Base-by-base conservation (phyloP, 768 basidiomycete species). In the Panaeolus papilionaceus region DNA sequence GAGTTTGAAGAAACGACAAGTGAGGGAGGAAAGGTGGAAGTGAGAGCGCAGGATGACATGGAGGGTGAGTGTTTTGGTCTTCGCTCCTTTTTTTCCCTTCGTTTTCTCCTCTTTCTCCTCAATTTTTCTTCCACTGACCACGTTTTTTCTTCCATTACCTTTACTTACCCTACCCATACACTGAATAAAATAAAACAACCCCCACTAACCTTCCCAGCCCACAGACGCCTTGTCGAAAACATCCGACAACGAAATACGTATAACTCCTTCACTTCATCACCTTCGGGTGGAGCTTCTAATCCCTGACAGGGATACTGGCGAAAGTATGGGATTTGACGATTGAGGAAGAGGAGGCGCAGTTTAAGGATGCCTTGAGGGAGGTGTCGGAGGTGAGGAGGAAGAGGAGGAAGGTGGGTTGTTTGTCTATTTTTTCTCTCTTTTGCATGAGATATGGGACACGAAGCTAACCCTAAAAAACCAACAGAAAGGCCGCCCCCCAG, bases 291-390 rank as follows among this genome's bases (percentile, higher is more conserved):
- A 33, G 28, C 2, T 81, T 16, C 79, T 2, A 33, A 33, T 33
- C 28, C 28, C 28, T 16, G 10, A 69, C 83, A 2, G 85, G 28
- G 2, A 33, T 2, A 2, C 28, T 4, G 28, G 4, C 28, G 2
- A 33, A 33, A 33, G 4, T 2, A 33, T 33, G 28, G 28, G 28
- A 33, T 4, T 4, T 33, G 28, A 33, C 2, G 28, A 33, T 91
- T 51, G 87, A 90, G 72, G 89, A 93, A 64, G 82, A 83, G 66
- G 88, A 92, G 12, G 85, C 85, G 0, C 86, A 89, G 70, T 92
- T 94, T 73, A 87, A 85, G 16, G 89, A 93, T 66, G 92, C 93
- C n/a, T 79, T 94, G 63, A 85, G 91, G 16, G 86, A 82, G 49
- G 92, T 92, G 5, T 91, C 92, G 10, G 92, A 92, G 5, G 28